phyloP scores from a whole-genome alignment of 208 protist species.

The Endotrypanum monterogeii region DNA sequence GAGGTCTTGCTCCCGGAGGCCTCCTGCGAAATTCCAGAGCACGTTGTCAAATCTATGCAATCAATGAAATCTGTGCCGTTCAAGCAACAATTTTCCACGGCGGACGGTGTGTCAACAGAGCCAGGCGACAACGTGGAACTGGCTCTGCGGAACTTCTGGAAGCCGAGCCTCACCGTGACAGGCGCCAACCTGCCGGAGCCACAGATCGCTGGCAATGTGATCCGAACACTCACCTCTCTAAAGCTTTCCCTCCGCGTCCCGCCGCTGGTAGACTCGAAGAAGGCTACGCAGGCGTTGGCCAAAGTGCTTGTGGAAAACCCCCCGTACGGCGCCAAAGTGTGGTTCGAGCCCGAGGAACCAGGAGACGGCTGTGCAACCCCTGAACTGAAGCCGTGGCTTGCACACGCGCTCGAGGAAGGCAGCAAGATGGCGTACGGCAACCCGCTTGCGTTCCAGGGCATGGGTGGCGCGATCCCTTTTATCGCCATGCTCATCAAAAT shows the following conservation, averaged over 20 bases:
- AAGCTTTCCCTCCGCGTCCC: constrained; percentile 95
- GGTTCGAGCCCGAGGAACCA: constrained; percentile 57
- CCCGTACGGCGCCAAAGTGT: constrained; percentile 93
- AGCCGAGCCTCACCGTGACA: constrained; percentile 90
- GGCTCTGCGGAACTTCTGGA: constrained; percentile 93
- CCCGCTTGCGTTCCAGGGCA: constrained; percentile 64
- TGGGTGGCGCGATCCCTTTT: constrained; percentile 95
- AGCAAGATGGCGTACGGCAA: constrained; percentile 87
- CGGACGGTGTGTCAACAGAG: constrained; percentile 40
- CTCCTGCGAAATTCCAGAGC: constrained; percentile 88
- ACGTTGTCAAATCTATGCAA: constrained; percentile 55
- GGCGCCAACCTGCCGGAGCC: constrained; percentile 90
- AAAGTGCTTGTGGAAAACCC: constrained; percentile 82
- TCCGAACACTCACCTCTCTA: constrained; percentile 83
- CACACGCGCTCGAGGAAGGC: constrained; percentile 70
- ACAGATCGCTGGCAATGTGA: constrained; percentile 92
- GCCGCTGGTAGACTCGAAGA: constrained; percentile 69
- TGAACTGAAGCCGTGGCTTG: constrained; percentile 81
- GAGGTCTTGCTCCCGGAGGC: constrained; percentile 86
- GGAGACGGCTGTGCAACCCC: constrained; percentile 89
- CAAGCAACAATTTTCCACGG: constrained; percentile 62
- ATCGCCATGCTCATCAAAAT: constrained; percentile 91
- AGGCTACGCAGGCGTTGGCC: constrained; percentile 56
- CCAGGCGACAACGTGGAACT: constrained; percentile 76
- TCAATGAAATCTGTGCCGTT: constrained; percentile 67